Base-by-base conservation (phyloP, 805 yeast species). In the Candida argentea region DNA sequence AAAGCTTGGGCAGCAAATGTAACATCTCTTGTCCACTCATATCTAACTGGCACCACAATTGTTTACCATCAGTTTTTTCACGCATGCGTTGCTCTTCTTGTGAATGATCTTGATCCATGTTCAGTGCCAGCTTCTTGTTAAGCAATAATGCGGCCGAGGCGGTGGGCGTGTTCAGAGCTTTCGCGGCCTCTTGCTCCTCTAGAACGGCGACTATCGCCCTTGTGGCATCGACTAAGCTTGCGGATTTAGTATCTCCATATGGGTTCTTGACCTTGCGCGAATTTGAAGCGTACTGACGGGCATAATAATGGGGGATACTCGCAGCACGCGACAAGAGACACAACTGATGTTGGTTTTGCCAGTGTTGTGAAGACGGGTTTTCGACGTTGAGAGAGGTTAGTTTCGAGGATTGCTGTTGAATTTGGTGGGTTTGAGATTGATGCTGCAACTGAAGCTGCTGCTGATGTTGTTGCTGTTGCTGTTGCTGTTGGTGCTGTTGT, bases 31-130 rank as follows among this genome's bases (percentile, higher is more conserved):
- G 94, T 34, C 95, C 95, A 38, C 93, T 76, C 39, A 89, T 62
- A 57, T 91, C 99, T 39, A 91, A 61, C 5, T 87, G 89, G 30
- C 93, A 81, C 99, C 99, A 91, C 47, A 82, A 68, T 57, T 87
- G 96, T 34, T 76, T 78, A 20, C 80, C 74, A 46, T 66, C 64
- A 16, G 73, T 68, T 36, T 65, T 66, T 20, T 64, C 55, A 52
- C 76, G 65, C 57, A 74, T 68, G 51, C 80, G 59, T 48, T 76
- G 75, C 43, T 72, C 76, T 46, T 76, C 79, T 34, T 49, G 55
- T 10, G 36, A 19, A 22, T 49, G 52, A 26, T 59, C 65, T 43
- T 78, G 83, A 38, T 76, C 82, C 34, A 65, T 59, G 25, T 65
- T 61, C 11, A 58, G 54, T 2, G 51, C 43, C n/a, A 53, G 42